Base-by-base conservation (phyloP, 2,329 filamentous ascomycete species). In the Fusarium domesticum region DNA sequence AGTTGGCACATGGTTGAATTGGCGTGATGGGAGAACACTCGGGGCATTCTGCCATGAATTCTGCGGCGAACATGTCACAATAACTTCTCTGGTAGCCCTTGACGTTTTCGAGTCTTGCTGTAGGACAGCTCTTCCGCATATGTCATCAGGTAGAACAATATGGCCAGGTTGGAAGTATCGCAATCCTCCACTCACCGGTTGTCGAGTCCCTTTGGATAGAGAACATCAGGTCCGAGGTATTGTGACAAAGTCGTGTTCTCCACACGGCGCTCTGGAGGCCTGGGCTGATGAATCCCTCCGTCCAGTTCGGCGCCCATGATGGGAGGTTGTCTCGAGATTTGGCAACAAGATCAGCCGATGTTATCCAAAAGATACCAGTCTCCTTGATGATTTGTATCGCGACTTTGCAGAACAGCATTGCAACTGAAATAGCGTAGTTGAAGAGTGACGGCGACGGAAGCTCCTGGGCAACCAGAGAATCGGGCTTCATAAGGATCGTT, bases 261-360 rank as follows among this genome's bases (percentile, higher is more conserved):
- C 54, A 57, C 3, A 44, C 36, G 12, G 39, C 12, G 12, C 18
- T 40, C 6, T 39, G 31, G 6, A 40, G 25, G 18, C 54, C 41
- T 7, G 39, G 42, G 6, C 17, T 36, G 14, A 28, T 30, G 37
- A 55, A 53, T 5, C 42, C 45, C 18, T 53, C 53, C 2, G 39
- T 32, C 54, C 54, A 57, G 37, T 55, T 55, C 14, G 54, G 54
- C 6, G 53, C 50, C 54, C 54, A 57, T 1, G 54, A 55, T 2
- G 54, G 54, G n/a, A 55, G 49, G 7, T 45, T 45, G 14, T 53
- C 47, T 31, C 47, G 38, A 16, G 42, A 50, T n/a, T 55, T 55
- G 8, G 45, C 43, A 2, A 39, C 30, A 6, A 57, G 40, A 16
- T 57, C 54, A 1, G 39, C 35, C 6, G 50, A 53, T 5, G 45